Evolutionary conservation across 2,329 filamentous ascomycete genomes (phyloP).

Genomic region (Nigrospora osmanthi): DNA sequence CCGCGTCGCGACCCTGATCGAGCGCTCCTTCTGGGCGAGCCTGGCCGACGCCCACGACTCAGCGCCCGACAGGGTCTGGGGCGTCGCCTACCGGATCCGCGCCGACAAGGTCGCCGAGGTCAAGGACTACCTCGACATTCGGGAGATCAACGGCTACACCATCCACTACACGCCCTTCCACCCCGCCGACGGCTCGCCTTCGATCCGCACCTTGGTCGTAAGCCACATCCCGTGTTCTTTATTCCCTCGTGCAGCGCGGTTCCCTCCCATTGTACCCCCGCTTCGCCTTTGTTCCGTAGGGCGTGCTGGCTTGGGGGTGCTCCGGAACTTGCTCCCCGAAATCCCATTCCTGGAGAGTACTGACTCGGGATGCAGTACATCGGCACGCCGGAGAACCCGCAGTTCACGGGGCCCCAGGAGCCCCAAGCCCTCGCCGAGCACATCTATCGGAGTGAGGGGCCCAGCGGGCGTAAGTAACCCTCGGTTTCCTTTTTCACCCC

Average conservation of each 20-base stretch:
- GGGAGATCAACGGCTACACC: slow-evolving; percentile 95
- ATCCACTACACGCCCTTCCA: slow-evolving; percentile 88
- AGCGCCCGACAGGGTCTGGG: slow-evolving; percentile 69
- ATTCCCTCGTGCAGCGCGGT: too few species aligned
- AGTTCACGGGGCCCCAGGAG: slow-evolving; percentile 82
- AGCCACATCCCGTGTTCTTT: too few species aligned
- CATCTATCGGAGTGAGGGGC: slow-evolving; percentile 69
- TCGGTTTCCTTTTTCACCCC: too few species aligned
- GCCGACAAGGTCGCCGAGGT: slow-evolving; percentile 69
- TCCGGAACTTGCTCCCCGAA: too few species aligned
- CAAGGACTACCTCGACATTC: slow-evolving; percentile 83
- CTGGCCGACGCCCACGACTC: slow-evolving; percentile 60
- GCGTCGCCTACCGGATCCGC: slow-evolving; percentile 81
- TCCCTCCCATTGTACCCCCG: too few species aligned
- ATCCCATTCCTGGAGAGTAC: too few species aligned
- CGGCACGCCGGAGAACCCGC: slow-evolving; percentile 84
- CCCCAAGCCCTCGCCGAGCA: slow-evolving; percentile 70
- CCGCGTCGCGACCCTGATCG: slow-evolving; percentile 87
- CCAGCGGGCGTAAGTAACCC: slow-evolving; percentile 57
- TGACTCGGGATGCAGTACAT: too few species aligned
- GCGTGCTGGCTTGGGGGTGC: too few species aligned
- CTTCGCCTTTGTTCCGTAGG: too few species aligned
- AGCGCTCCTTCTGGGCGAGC: slow-evolving; percentile 73
- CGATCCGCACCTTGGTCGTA: slow-evolving; percentile 58
- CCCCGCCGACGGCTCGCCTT: slow-evolving; percentile 30